Conservation (phyloP, 352 stramenopile species). For the Pythium rishiriense region DNA sequence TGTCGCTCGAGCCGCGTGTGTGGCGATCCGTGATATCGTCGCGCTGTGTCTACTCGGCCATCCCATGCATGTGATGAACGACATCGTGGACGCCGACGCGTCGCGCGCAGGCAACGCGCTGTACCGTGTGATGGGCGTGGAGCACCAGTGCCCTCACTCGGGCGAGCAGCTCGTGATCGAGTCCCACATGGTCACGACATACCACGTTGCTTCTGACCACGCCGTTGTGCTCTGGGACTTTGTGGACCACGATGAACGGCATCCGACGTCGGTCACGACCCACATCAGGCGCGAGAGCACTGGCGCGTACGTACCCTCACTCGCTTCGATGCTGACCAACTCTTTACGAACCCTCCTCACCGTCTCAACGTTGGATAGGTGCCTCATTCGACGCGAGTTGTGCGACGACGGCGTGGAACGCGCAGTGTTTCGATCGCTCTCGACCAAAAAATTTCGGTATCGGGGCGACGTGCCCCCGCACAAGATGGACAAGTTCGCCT, state of each 20-base stretch:
- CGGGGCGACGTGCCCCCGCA: background rate
- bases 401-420: conserved; percentile 4
- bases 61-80: background rate
- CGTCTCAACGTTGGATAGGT: background rate
- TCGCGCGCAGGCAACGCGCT: background rate
- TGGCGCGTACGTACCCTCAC: conserved; percentile 6
- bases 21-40: conserved; percentile 11
- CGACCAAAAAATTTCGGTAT: conserved; percentile 11
- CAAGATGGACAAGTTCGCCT: background rate
- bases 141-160: background rate
- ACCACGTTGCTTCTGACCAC: conserved; percentile 7
- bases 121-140: conserved; percentile 8
- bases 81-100: conserved; percentile 3
- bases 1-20: conserved; percentile 4
- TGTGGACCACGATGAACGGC: conserved; percentile 15
- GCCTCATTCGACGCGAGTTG: conserved; percentile 13
- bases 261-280: background rate
- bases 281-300: conserved; percentile 4
- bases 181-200: conserved; percentile 13
- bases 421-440: background rate
- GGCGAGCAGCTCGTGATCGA: conserved; percentile 8
- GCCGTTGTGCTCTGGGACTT: conserved; percentile 19
- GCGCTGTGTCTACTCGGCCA: conserved; percentile 5
- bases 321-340: background rate
- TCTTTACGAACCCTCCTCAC: background rate